Evolutionary conservation across 1,284 basidiomycete genomes (phyloP), one percentile per base, ranked within the genome.

Genomic region (Melampsora americana): DNA sequence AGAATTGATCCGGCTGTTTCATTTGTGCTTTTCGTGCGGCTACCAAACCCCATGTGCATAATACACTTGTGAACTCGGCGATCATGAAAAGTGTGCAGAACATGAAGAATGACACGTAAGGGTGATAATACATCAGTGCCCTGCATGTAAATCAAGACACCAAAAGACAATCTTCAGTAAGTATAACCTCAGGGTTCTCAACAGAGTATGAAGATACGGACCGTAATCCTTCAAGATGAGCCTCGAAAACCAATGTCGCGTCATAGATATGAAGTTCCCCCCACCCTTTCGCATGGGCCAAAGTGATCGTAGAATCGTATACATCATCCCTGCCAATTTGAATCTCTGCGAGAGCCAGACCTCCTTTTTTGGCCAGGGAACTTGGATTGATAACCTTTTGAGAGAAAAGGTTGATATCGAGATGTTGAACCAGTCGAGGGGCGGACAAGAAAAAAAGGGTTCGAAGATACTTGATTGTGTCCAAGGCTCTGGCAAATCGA

Each of bases 181-280:
- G 42, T 12, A 42, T 9, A 42, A 42, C 11, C 12, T 42, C 42
- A 12, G 12, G 11, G 11, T 2, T 42, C 11, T 42, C 12, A 42
- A 42, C 9, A 42, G 42, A 4, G 50, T 50, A 28, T 14, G 61
- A 35, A 26, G 32, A 28, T 23, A 26, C 64, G 67, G 0, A 74
- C 72, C 72, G 59, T 14, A 74, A 50, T 12, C 72, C 72, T 42
- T 66, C 65, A 28, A 74, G 66, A 61, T 74, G 72, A n/a, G 65
- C 72, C 66, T 67, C 65, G 32, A 74, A 74, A 18, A 60, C 72
- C 39, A 74, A 48, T 16, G 28, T 20, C 66, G 72, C 72, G 28
- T 67, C 44, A 65, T 74, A 74, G n/a, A 74, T 48, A 28, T 74
- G 72, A 30, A 67, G 65, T 68, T 74, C 72, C 20, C 72, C 72